Conservation (phyloP, 2,329 filamentous ascomycete genomes). For the Ceratocystis lukuohia region DNA sequence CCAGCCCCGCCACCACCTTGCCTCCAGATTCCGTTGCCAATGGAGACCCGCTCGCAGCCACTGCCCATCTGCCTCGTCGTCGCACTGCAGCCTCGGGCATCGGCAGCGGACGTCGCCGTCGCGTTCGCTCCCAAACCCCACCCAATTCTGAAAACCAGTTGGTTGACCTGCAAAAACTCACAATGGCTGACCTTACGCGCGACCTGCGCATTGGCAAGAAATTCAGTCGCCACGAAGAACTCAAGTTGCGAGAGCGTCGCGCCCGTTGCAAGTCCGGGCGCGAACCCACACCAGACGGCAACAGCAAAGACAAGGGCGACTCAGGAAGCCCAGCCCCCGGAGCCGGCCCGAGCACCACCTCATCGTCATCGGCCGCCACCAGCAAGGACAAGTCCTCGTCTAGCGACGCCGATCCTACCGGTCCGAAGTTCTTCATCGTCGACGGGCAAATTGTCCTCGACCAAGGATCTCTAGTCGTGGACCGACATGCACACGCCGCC, state of each 20-base stretch:
- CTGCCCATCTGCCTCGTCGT: conserved; percentile 13
- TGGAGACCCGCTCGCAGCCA: conserved; percentile 19
- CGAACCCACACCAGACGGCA: conserved; percentile 26
- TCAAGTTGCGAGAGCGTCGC: conserved; percentile 51
- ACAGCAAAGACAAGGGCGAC: conserved; percentile 25
- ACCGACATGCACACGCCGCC: conserved; percentile 51
- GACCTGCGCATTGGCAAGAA: conserved; percentile 60
- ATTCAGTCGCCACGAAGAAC: conserved; percentile 59
- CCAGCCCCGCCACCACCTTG: conserved; percentile 20
- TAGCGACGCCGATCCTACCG: conserved; percentile 26
- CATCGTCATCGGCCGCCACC: not conserved
- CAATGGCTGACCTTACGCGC: conserved; percentile 59
- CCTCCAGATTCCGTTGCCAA: too few relatives aligned
- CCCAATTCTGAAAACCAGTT: conserved; percentile 48
- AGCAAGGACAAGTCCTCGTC: too few relatives aligned
- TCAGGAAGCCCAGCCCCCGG: conserved; percentile 8
- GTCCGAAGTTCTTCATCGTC: conserved; percentile 48
- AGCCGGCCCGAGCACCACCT: conserved; percentile 16
- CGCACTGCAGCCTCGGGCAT: not conserved
- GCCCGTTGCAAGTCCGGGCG: conserved; percentile 21
- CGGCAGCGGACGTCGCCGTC: conserved; percentile 23
- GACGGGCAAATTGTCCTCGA: conserved; percentile 62
- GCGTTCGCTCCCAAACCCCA: conserved; percentile 41
- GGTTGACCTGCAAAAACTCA: conserved; percentile 53
- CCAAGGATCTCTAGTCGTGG: conserved; percentile 51